Percentiles rank a stretch among this genome's conserved stretches.
phyloP scores from a whole-genome alignment of 1,284 basidiomycete species.

The Ceratobasidium sp. region DNA sequence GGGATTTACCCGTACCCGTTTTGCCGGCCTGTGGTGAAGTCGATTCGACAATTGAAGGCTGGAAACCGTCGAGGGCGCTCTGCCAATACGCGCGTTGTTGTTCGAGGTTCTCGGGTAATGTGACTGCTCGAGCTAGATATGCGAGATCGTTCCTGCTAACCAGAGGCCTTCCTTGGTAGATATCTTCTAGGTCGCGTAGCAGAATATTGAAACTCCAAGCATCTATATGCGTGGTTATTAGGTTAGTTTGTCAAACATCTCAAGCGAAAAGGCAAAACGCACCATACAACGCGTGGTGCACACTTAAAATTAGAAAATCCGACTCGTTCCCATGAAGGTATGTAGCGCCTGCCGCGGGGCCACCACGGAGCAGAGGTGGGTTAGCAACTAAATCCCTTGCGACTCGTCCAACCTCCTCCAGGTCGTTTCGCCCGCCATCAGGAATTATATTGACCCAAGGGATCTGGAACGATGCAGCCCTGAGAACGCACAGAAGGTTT shows the following conservation, averaged over 20 bases:
- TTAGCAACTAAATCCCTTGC: slow-evolving; percentile 55
- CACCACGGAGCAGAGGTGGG: slow-evolving; percentile 53
- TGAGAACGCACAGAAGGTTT: slow-evolving; percentile 58
- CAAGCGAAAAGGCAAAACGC: background rate
- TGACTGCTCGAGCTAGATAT: slow-evolving; percentile 53
- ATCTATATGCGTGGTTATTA: slow-evolving; percentile 46
- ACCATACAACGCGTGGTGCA: slow-evolving; percentile 64
- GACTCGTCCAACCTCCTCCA: slow-evolving; percentile 49
- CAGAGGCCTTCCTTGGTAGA: slow-evolving; percentile 54
- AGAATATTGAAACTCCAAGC: slow-evolving; percentile 62
- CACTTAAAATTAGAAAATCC: slow-evolving; percentile 57
- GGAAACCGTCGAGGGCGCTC: slow-evolving; percentile 19
- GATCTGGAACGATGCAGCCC: slow-evolving; percentile 46
- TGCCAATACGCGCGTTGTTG: slow-evolving; percentile 59
- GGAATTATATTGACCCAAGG: slow-evolving; percentile 49
- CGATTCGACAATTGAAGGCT: slow-evolving; percentile 6
- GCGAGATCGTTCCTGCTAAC: slow-evolving; percentile 52
- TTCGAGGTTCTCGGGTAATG: slow-evolving; percentile 48
- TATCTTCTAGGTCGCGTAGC: slow-evolving; percentile 55
- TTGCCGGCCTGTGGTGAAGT: background rate
- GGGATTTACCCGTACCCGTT: background rate
- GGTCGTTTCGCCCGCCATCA: slow-evolving; percentile 43
- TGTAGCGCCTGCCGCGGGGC: slow-evolving; percentile 54
- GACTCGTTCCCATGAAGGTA: slow-evolving; percentile 51
- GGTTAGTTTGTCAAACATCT: background rate